Evolutionary conservation across 2,329 filamentous ascomycete genomes (phyloP), one percentile per base, ranked within the genome.

Genomic region (Oidium heveae): DNA sequence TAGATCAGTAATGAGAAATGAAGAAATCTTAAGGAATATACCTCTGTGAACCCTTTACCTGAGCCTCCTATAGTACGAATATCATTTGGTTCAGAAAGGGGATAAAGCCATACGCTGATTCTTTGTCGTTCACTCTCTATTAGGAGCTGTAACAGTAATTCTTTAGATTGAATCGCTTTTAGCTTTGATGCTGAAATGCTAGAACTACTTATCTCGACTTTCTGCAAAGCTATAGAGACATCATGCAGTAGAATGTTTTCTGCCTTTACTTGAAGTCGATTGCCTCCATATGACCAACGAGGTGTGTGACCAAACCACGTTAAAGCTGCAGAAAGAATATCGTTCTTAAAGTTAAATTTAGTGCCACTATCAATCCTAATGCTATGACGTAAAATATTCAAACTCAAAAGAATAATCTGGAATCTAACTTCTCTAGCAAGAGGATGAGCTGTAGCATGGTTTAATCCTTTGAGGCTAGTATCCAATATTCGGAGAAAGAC

Each of bases 201-300:
- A 9, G 61, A 28, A 20, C 77, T 81, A 37, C 85, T 76, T 56
- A 71, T 71, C 0, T 76, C 71, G 12, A 87, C 74, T 2, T 70
- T 72, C 58, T 79, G 78, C 57, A 98, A 68, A 15, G 80, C 76
- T 12, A 69, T 66, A 52, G 81, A 71, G 37, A 95, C 80, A 64
- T 95, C 87, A 7, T 75, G 74, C 41, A 96, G 74, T 18, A 94
- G 71, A 59, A 83, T 82, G 36, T 86, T 78, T 68, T 99, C 91
- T 0, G 93, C 89, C 70, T 94, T 96, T 53, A 96, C 72, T 65
- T 98, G 91, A 16, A 98, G 70, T 52, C 85, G 77, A 64, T 95
- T 98, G 62, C 89, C 91, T 55, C 91, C 91, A 67, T 91, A 96
- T 0, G 91, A 94, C 89, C 91, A 98, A 60, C 80, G 78, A 15